Conservation (phyloP, 1,284 basidiomycete species). For the Puccinia brachypodii region DNA sequence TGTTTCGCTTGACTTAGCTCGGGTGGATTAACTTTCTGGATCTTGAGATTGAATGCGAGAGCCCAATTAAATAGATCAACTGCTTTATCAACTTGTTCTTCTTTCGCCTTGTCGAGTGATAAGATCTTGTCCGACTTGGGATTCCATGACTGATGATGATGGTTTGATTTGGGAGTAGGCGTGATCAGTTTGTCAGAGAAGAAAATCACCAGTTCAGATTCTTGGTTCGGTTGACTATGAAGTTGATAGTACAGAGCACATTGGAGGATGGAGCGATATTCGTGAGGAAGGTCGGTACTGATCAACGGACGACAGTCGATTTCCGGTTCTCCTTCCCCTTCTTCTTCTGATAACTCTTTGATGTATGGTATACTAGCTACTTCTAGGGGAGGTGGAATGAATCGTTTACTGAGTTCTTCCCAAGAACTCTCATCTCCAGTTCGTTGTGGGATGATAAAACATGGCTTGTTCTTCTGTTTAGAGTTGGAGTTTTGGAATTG, state of each 20-base stretch:
- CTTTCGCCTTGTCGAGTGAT: background rate
- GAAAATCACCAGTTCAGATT: background rate
- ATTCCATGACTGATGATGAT: background rate
- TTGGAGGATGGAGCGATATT: conserved; percentile 27
- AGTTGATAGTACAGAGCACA: conserved; percentile 33
- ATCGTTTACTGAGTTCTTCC: conserved; percentile 14
- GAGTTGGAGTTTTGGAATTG: conserved; percentile 28
- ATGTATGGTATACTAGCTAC: conserved; percentile 6
- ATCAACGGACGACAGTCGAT: background rate
- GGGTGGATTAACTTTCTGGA: background rate
- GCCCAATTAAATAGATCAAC: background rate
- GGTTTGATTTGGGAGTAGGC: background rate
- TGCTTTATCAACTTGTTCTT: background rate
- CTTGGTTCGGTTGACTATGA: background rate
- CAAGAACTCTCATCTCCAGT: conserved; percentile 32
- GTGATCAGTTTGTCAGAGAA: background rate
- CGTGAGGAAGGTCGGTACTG: conserved; percentile 23
- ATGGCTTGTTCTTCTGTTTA: background rate
- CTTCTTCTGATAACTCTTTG: background rate
- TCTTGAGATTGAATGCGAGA: background rate
- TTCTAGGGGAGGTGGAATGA: conserved; percentile 26
- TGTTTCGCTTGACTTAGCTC: background rate
- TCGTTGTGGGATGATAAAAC: conserved; percentile 14
- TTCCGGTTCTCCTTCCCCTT: background rate
- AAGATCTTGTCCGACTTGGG: background rate